A percentile compares a stretch with the other conserved stretches of the same genome.
Conservation (phyloP, 495 filamentous ascomycete species). For the Aspergillus steynii region DNA sequence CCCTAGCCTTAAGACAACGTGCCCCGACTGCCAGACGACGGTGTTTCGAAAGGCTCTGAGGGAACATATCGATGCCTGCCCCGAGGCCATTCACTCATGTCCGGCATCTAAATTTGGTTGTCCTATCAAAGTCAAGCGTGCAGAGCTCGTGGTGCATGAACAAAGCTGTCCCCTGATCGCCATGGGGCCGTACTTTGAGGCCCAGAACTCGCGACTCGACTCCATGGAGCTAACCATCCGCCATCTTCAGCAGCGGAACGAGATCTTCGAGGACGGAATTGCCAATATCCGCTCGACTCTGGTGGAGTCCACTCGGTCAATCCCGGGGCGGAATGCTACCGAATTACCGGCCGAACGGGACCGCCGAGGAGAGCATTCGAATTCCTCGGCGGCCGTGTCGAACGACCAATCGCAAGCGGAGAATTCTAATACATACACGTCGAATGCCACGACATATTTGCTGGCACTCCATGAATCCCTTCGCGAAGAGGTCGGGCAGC, state of each 20-base stretch:
- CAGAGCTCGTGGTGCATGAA: constrained; percentile 52
- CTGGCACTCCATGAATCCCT: constrained; percentile 69
- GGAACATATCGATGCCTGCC: constrained; percentile 53
- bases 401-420: constrained; percentile 17
- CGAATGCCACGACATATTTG: constrained; percentile 56
- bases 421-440: constrained; percentile 28
- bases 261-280: constrained; percentile 58
- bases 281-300: constrained; percentile 47
- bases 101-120: constrained; percentile 59
- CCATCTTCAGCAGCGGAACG: constrained; percentile 57
- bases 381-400: not conserved
- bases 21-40: constrained; percentile 52
- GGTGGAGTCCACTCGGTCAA: constrained; percentile 34
- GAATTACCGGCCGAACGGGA: constrained; percentile 2
- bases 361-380: not conserved
- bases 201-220: constrained; percentile 57
- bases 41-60: constrained; percentile 50
- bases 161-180: constrained; percentile 57
- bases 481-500: constrained; percentile 60
- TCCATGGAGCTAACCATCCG: constrained; percentile 57
- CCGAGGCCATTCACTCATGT: constrained; percentile 54
- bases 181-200: constrained; percentile 58
- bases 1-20: constrained; percentile 47
- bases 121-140: constrained; percentile 48
- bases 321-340: constrained; percentile 11